phyloP scores from a whole-genome alignment of 176 grass and related monocot genomes.

The Oryza brachyantha region DNA sequence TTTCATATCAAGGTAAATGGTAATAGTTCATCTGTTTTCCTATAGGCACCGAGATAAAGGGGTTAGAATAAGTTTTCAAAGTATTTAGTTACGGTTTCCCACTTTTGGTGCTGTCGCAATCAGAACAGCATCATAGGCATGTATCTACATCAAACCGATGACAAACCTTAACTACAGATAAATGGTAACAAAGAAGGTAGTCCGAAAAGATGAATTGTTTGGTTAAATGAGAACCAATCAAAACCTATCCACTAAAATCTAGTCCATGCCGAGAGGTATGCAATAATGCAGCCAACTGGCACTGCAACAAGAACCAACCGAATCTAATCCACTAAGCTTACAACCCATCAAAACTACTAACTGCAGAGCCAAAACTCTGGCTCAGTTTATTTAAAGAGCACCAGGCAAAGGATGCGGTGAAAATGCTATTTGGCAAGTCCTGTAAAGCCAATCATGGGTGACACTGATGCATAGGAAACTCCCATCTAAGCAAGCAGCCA shows the following conservation, averaged over 20 bases:
- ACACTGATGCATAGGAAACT: not conserved
- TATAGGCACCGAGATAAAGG: not conserved
- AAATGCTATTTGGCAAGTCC: not conserved
- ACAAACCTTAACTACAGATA: slow-evolving; percentile 9
- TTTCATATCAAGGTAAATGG: not conserved
- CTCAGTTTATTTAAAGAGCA: not conserved
- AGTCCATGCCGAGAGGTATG: not conserved
- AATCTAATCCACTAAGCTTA: slow-evolving; percentile 22
- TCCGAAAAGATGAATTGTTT: not conserved
- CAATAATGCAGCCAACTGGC: not conserved
- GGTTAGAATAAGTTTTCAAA: not conserved
- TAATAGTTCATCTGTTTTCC: not conserved
- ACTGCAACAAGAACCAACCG: slow-evolving; percentile 17
- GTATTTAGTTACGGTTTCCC: not conserved
- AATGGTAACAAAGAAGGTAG: slow-evolving; percentile 8
- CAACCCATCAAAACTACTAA: slow-evolving; percentile 3
- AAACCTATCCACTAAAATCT: slow-evolving; percentile 31
- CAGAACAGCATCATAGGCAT: not conserved
- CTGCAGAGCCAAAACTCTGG: not conserved
- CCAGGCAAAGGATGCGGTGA: not conserved
- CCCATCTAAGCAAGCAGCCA: not conserved
- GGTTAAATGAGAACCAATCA: slow-evolving; percentile 33
- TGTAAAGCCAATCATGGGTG: not conserved
- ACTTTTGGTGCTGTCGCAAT: slow-evolving; percentile 17
- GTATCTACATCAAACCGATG: slow-evolving; percentile 31